phyloP scores from a whole-genome alignment of 257 asterid genomes.

The Mitragyna speciosa region DNA sequence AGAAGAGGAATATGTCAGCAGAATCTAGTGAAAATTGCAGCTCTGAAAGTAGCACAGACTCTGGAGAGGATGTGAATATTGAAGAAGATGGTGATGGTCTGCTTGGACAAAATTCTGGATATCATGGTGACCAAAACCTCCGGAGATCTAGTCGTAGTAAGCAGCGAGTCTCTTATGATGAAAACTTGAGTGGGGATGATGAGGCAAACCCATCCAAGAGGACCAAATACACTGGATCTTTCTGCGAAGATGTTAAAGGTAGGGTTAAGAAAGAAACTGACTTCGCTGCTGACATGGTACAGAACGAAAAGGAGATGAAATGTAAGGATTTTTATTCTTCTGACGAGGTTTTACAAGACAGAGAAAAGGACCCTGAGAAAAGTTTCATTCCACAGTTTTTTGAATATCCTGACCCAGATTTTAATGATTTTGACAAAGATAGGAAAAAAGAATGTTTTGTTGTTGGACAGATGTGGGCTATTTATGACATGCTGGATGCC shows the following conservation, averaged over 20 bases:
- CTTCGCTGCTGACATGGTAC: constrained; percentile 3
- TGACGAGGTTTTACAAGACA: constrained; percentile 22
- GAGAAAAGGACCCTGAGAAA: constrained; percentile 14
- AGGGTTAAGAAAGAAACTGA: background rate
- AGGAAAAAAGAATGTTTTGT: constrained; percentile 34
- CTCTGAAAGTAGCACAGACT: constrained; percentile 17
- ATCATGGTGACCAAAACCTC: constrained; percentile 13
- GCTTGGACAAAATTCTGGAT: constrained; percentile 19
- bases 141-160: constrained; percentile 38
- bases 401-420: constrained; percentile 44
- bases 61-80: constrained; percentile 20
- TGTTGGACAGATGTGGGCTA: constrained; percentile 66
- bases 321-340: constrained; percentile 4
- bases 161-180: constrained; percentile 34
- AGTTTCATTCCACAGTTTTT: constrained; percentile 24
- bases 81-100: constrained; percentile 8
- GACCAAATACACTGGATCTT: constrained; percentile 16
- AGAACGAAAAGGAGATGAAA: constrained; percentile 3
- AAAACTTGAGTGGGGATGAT: constrained; percentile 28
- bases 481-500: constrained; percentile 56
- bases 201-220: constrained; percentile 22
- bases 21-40: constrained; percentile 31
- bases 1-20: constrained; percentile 21
- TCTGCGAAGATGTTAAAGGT: background rate
- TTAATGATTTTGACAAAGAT: constrained; percentile 48